These are phyloP conservation scores for Phytophthora fragariae DNA, from an alignment of 352 stramenopile genomes.

Conservation along the genomic window DNA sequence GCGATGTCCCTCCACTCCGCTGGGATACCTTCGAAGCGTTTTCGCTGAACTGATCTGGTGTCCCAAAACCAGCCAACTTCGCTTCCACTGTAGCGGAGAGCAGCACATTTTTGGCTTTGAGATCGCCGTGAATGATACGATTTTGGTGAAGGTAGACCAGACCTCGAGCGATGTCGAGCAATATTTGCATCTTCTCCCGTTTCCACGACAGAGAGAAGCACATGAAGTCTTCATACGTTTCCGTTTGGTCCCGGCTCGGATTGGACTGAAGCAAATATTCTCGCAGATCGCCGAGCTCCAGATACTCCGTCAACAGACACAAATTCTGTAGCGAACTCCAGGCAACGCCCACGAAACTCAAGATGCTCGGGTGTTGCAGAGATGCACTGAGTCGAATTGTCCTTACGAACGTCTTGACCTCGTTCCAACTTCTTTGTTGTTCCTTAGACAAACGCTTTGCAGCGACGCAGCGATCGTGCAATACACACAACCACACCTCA, in stretches of 20 bases:
- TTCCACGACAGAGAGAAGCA: constrained; percentile 48
- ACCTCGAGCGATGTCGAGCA: constrained; percentile 52
- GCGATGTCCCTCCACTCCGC: constrained; percentile 31
- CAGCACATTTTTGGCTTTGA: constrained; percentile 66
- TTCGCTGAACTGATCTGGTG: not conserved
- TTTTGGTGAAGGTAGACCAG: constrained; percentile 57
- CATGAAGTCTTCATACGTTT: constrained; percentile 28
- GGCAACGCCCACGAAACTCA: constrained; percentile 49
- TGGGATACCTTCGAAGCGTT: constrained; percentile 17
- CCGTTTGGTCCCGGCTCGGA: constrained; percentile 3
- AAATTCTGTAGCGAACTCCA: constrained; percentile 53
- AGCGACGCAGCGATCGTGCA: constrained; percentile 42
- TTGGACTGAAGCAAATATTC: constrained; percentile 39
- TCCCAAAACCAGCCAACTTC: constrained; percentile 57
- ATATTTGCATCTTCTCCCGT: constrained; percentile 53
- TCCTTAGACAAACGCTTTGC: constrained; percentile 49
- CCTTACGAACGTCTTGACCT: constrained; percentile 43
- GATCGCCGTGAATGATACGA: constrained; percentile 56
- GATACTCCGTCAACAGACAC: constrained; percentile 58
- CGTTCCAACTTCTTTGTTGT: constrained; percentile 19
- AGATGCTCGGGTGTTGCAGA: constrained; percentile 49
- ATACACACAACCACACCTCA: constrained; percentile 50
- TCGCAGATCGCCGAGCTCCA: constrained; percentile 47
- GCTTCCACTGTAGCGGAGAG: constrained; percentile 40
- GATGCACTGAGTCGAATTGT: constrained; percentile 44